phyloP scores from a whole-genome alignment of 164 flowering plant genomes.

The Chimonanthus praecox region DNA sequence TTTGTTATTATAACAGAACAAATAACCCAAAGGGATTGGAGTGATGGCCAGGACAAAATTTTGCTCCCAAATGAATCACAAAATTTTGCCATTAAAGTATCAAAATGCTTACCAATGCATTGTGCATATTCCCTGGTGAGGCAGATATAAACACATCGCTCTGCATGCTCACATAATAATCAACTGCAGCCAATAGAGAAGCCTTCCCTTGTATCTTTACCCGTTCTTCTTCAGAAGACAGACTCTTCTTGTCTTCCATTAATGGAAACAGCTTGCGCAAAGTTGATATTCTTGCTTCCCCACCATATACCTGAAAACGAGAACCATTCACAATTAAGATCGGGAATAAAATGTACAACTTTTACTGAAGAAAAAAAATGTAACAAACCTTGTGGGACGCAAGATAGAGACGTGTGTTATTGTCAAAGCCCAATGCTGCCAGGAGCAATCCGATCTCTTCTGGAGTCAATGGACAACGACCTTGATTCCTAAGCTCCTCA shows the following conservation, averaged over 20 bases:
- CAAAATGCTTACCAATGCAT: constrained; percentile 67
- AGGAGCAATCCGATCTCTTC: constrained; percentile 94
- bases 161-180: constrained; percentile 90
- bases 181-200: constrained; percentile 87
- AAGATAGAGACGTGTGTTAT: constrained; percentile 83
- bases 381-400: constrained; percentile 89
- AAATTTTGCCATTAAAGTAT: background rate
- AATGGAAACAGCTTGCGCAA: constrained; percentile 68
- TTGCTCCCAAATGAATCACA: background rate
- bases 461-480: constrained; percentile 97
- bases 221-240: constrained; percentile 68
- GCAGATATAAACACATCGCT: constrained; percentile 98
- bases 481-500: constrained; percentile 82
- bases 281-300: constrained; percentile 84
- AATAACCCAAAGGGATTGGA: no score
- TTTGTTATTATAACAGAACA: no score
- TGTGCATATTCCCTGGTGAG: constrained; percentile 99
- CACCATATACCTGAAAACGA: constrained; percentile 80
- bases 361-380: background rate
- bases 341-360: background rate
- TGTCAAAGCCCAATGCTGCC: constrained; percentile 90
- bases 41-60: no score
- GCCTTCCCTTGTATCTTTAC: constrained; percentile 78
- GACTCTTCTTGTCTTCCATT: constrained; percentile 95
- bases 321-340: background rate